These are phyloP conservation scores for Cicer pinnatifidum DNA, from an alignment of 306 rosid genomes.

Conservation along the genomic window DNA sequence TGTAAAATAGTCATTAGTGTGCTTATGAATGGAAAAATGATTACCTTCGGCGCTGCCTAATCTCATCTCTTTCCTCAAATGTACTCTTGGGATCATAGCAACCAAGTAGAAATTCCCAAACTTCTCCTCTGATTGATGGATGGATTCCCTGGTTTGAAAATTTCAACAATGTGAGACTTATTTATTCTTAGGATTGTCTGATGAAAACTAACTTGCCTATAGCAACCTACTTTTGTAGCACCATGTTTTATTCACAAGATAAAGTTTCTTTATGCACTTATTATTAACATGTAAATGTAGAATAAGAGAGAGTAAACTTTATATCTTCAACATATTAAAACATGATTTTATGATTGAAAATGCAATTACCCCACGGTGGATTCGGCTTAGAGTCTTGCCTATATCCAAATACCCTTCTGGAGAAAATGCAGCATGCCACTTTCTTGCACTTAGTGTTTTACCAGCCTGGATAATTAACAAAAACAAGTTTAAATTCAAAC, in stretches of 20 bases:
- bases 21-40: slow-evolving; percentile 1
- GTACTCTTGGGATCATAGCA: slow-evolving; percentile 82
- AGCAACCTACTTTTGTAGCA: background rate
- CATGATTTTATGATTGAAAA: slow-evolving; percentile 31
- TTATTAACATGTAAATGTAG: background rate
- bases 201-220: background rate
- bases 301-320: background rate
- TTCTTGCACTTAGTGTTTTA: slow-evolving; percentile 85
- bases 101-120: slow-evolving; percentile 98
- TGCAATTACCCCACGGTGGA: slow-evolving; percentile 81
- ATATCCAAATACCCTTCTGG: slow-evolving; percentile 88
- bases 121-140: slow-evolving; percentile 98
- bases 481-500: slow-evolving; percentile 13
- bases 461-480: slow-evolving; percentile 68
- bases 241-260: slow-evolving; percentile 3
- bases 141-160: slow-evolving; percentile 76
- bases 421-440: slow-evolving; percentile 89
- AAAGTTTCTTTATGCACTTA: slow-evolving; percentile 18
- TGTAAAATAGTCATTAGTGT: too few relatives aligned
- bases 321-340: slow-evolving; percentile 19
- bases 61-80: slow-evolving; percentile 75
- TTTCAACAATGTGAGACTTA: slow-evolving; percentile 14
- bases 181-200: background rate
- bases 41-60: slow-evolving; percentile 78
- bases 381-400: slow-evolving; percentile 80